These are phyloP conservation scores for Diospyros lotus DNA, from an alignment of 148 eudicot species.

Conservation along the genomic window DNA sequence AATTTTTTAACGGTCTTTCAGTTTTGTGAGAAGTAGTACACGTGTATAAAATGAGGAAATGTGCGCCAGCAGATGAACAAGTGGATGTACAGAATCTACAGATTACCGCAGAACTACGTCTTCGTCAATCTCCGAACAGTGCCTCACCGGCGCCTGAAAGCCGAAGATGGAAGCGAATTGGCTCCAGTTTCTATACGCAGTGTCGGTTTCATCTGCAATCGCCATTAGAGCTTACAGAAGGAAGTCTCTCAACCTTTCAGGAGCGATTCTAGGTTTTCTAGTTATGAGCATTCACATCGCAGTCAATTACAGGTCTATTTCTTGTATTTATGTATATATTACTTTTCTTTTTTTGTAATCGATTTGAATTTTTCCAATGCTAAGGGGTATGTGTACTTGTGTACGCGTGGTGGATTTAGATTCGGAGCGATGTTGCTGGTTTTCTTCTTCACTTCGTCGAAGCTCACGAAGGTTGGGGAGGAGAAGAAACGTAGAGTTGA, in stretches of 20 bases:
- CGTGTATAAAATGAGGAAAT: too few species aligned
- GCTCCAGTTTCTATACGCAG: slow-evolving; percentile 48
- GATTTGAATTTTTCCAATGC: too few species aligned
- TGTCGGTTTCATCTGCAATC: slow-evolving; percentile 46
- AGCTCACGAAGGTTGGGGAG: slow-evolving; percentile 71
- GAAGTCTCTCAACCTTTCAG: slow-evolving; percentile 77
- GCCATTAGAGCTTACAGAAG: slow-evolving; percentile 60
- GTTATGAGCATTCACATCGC: slow-evolving; percentile 73
- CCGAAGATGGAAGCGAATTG: slow-evolving; percentile 13
- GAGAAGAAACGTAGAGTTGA: slow-evolving; percentile 72
- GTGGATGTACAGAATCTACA: too few species aligned
- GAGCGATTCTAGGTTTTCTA: slow-evolving; percentile 60
- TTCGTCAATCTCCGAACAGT: slow-evolving; percentile 6
- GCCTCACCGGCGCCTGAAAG: not conserved
- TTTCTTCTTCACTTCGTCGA: slow-evolving; percentile 86
- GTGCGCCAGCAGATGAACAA: too few species aligned
- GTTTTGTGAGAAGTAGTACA: too few species aligned
- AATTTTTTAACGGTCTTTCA: too few species aligned
- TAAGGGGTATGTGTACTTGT: not conserved
- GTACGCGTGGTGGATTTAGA: slow-evolving; percentile 29
- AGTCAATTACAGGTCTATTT: slow-evolving; percentile 54
- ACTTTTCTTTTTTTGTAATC: not conserved
- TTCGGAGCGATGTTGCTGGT: slow-evolving; percentile 74
- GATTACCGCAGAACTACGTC: not conserved
- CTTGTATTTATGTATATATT: not conserved